Base-by-base conservation (phyloP, 2,329 filamentous ascomycete genomes). In the Lachnellula hyalina region DNA sequence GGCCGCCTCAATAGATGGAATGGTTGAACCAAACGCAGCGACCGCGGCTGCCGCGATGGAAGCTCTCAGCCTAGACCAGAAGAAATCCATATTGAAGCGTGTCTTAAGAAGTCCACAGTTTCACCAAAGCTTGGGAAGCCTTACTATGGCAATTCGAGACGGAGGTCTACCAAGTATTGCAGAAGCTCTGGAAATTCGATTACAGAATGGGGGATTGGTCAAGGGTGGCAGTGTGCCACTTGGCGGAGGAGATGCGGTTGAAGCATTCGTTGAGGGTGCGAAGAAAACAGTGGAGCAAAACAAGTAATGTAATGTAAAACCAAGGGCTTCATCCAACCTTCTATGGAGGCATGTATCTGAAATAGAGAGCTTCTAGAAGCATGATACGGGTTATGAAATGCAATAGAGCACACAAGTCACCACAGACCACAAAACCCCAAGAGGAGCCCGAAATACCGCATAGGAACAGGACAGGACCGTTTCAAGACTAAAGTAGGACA, bases 61-160 rank as follows among this genome's bases (percentile, higher is more conserved):
- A 57, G 85, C 87, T 6, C 79, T 96, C 65, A 86, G 82, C 52
- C 70, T 86, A 7, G 79, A 79, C 2, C 86, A 94, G 69, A 97
- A 97, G 77, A 90, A 87, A 67, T 77, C 80, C 21, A 81, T 97
- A 12, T 73, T 99, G 44, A 86, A 85, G 70, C 87, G 86, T 67
- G 91, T 97, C 7, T 74, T 97, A 14, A 83, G 89, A 60, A 95
- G 89, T 61, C 93, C 94, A 17, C 94, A 99, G 68, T 91, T 99
- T 67, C 83, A 84, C 57, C 94, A 97, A 71, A 93, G 90, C 62
- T 74, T 96, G 40, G 83, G 84, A 0, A 94, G 88, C 68, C 74
- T 99, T 63, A 96, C 91, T 0, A 84, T 91, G 72, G 94, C 94
- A 12, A 76, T 99, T 53, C 80, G 91, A 54, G 93, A 97, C 64